Percentiles rank a stretch among this genome's conserved stretches.
Conservation (phyloP, 1,284 basidiomycete species). For the Marasmius sp. region DNA sequence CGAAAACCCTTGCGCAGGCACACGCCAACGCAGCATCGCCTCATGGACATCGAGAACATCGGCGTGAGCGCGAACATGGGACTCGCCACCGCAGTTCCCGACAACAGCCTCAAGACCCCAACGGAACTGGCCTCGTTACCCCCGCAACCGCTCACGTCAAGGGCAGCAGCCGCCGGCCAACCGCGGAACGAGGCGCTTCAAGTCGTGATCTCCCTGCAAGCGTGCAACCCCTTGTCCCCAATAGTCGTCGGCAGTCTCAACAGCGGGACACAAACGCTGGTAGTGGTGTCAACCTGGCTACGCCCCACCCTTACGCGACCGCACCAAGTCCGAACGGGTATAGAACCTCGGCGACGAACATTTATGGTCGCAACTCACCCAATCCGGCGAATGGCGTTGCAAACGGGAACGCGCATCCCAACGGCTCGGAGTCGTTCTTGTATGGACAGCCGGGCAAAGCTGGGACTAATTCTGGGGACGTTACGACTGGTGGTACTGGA, state of each 20-base stretch:
- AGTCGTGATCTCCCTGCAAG: conserved; percentile 50
- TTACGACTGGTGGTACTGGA: conserved; percentile 39
- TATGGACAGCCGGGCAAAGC: conserved; percentile 56
- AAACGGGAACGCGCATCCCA: conserved; percentile 41
- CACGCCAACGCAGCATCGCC: conserved; percentile 51
- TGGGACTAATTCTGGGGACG: conserved; percentile 46
- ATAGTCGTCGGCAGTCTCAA: conserved; percentile 57
- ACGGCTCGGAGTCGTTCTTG: conserved; percentile 60
- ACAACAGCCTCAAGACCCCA: conserved; percentile 51
- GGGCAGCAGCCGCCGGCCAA: conserved; percentile 44
- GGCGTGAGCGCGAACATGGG: conserved; percentile 40
- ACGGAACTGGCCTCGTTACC: conserved; percentile 56
- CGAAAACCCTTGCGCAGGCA: conserved; percentile 47
- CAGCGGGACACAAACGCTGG: conserved; percentile 43
- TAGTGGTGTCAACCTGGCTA: conserved; percentile 40
- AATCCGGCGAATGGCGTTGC: conserved; percentile 36
- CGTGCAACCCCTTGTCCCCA: conserved; percentile 61
- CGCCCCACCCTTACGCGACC: conserved; percentile 68
- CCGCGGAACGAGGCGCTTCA: conserved; percentile 43
- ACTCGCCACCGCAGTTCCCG: conserved; percentile 57
- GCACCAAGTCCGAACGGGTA: conserved; percentile 57
- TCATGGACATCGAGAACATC: conserved; percentile 51
- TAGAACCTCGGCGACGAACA: conserved; percentile 37
- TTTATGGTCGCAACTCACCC: conserved; percentile 61
- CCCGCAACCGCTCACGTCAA: conserved; percentile 67